These are phyloP conservation scores for Dittrichia graveolens DNA, from an alignment of 129 eudicot genomes.

Conservation along the genomic window DNA sequence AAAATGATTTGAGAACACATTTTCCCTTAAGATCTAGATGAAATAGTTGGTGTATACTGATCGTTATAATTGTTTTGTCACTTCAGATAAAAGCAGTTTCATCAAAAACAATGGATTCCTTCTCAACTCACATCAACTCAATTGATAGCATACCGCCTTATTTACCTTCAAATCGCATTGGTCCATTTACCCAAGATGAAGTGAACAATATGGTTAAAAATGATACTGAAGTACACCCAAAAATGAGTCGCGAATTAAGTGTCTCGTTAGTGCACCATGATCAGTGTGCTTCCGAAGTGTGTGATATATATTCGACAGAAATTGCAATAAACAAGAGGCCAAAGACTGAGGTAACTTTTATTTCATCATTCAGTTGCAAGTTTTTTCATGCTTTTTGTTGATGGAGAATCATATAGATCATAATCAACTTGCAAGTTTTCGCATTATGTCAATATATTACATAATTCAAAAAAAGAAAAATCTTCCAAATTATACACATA, in stretches of 20 bases:
- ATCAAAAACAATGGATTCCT: slow-evolving; percentile 4
- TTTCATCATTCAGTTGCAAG: not conserved
- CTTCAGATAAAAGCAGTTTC: slow-evolving; percentile 37
- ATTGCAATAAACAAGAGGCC: not conserved
- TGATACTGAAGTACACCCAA: not conserved
- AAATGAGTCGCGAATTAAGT: slow-evolving; percentile 4
- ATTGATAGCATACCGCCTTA: slow-evolving; percentile 7
- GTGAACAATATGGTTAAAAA: not conserved
- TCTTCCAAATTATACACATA: no score
- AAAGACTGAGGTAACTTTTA: slow-evolving; percentile 26
- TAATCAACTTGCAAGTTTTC: not conserved
- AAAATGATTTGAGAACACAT: slow-evolving; percentile 7
- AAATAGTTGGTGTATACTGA: slow-evolving; percentile 9
- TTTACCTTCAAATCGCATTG: not conserved
- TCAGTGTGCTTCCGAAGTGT: not conserved
- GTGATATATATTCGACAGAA: not conserved
- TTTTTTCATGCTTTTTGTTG: not conserved
- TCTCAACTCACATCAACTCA: slow-evolving; percentile 25
- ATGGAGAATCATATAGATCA: not conserved
- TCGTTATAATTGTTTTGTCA: not conserved
- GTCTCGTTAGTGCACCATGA: slow-evolving; percentile 9
- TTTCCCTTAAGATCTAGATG: not conserved
- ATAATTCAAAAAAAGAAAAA: no score
- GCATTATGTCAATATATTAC: no score
- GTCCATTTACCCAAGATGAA: not conserved